A percentile compares a stretch with the other conserved stretches of the same genome.
Conservation (phyloP, 1,284 basidiomycete species). For the Phylloporus sp. region DNA sequence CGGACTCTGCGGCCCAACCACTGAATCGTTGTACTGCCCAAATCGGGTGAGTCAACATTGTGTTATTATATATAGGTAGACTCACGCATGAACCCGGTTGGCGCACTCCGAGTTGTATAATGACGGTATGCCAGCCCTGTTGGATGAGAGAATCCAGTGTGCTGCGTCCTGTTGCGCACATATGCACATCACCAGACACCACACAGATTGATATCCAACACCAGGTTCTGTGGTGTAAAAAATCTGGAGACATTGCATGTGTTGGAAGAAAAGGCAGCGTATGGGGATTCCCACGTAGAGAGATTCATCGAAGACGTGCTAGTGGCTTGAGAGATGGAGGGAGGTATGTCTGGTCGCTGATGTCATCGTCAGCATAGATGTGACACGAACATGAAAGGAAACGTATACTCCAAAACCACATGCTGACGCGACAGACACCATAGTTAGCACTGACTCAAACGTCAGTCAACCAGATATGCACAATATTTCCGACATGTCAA, state of each 20-base stretch:
- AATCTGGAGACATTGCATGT: slow-evolving; percentile 50
- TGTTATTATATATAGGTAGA: slow-evolving; percentile 6
- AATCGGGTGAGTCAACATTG: slow-evolving; percentile 4
- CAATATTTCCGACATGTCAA: slow-evolving; percentile 62
- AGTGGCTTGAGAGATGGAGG: slow-evolving; percentile 42
- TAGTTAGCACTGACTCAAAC: slow-evolving; percentile 6
- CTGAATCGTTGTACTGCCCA: slow-evolving; percentile 44
- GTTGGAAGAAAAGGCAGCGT: slow-evolving; percentile 51
- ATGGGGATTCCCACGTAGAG: slow-evolving; percentile 55
- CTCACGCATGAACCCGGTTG: slow-evolving; percentile 45
- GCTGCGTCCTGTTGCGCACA: neutral
- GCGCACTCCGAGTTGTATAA: slow-evolving; percentile 44
- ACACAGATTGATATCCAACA: slow-evolving; percentile 63
- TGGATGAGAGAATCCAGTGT: neutral
- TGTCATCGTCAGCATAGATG: slow-evolving; percentile 15
- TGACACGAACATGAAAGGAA: neutral
- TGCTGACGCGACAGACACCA: slow-evolving; percentile 34
- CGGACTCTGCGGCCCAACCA: slow-evolving; percentile 47
- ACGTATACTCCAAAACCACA: slow-evolving; percentile 82
- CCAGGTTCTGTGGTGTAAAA: slow-evolving; percentile 57
- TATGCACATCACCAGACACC: slow-evolving; percentile 48
- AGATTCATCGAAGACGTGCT: slow-evolving; percentile 53
- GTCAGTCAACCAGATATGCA: slow-evolving; percentile 43
- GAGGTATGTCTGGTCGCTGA: slow-evolving; percentile 48
- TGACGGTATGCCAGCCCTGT: slow-evolving; percentile 47